Evolutionary conservation across 2,329 filamentous ascomycete genomes (phyloP), one percentile per base, ranked within the genome.

Genomic region (Nigrograna mackinnonii): DNA sequence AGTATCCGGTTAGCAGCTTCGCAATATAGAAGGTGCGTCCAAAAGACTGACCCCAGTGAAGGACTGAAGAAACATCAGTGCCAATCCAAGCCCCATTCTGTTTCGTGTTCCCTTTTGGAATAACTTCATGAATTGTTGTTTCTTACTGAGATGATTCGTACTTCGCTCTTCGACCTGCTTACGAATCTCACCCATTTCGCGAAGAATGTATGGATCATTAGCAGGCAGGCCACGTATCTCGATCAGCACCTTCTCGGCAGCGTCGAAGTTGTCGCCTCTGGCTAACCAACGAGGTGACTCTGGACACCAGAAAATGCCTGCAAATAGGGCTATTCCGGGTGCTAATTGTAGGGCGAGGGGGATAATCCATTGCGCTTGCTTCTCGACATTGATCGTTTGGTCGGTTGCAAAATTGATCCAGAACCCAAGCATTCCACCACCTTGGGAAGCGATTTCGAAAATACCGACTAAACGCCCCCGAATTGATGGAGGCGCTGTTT

Each of bases 401-500:
- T 70, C 67, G 9, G 66, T 63, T 1, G 60, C 64, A 39, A 72
- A 73, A 47, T 72, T 72, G 50, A 72, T 68, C 69, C 68, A 72
- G 44, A 72, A 72, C 5, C 69, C 67, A 5, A 69, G 45, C 62
- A 71, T 69, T 18, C 82, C 83, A 22, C 84, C 79, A 2, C 79
- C 72, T 67, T 86, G 84, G 67, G 80, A 85, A 19, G 81, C 79
- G 2, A 86, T 72, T 59, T 87, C 84, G 63, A 85, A 87, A 39
- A 86, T 78, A 38, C 84, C 83, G 18, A 86, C 80, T 1, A 87
- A 73, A 2, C 82, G 76, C 14, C 84, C 84, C 48, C 84, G 77
- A 35, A 86, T 77, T 4, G 82, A 81, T 0, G 83, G 82, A 3
- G 84, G 84, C 0, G 81, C 58, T 6, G 58, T 66, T 38, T 71